phyloP scores from a whole-genome alignment of 1,139 yeast genomes.

The Zygoascus sp. region DNA sequence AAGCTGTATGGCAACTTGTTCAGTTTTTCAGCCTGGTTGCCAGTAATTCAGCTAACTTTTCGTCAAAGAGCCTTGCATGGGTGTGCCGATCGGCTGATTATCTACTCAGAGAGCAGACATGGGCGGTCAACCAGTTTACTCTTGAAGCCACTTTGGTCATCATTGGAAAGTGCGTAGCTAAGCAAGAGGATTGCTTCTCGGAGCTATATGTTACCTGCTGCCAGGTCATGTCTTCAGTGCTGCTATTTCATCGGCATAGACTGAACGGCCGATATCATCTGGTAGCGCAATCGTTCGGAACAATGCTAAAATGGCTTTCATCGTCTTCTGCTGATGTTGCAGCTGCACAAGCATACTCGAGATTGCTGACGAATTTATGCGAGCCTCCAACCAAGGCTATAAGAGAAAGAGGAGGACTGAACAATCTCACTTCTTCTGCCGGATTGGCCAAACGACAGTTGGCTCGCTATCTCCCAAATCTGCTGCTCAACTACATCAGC shows the following conservation, averaged over 20 bases:
- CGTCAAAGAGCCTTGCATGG: conserved; percentile 1
- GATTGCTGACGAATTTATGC: conserved; percentile 65
- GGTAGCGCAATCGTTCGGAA: conserved; percentile 45
- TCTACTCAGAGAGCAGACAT: conserved; percentile 46
- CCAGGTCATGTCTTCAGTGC: conserved; percentile 33
- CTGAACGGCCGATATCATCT: conserved; percentile 71
- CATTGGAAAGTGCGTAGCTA: conserved; percentile 24
- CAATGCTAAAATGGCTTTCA: conserved; percentile 38
- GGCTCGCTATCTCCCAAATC: conserved; percentile 57
- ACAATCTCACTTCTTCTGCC: conserved; percentile 51
- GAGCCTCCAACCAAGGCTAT: conserved; percentile 51
- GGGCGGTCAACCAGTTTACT: conserved; percentile 65
- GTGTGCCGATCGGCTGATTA: conserved; percentile 33
- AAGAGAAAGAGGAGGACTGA: conserved; percentile 26
- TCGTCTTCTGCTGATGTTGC: background rate
- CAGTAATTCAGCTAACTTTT: background rate
- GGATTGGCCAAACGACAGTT: conserved; percentile 53
- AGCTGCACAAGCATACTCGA: conserved; percentile 46
- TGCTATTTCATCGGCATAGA: conserved; percentile 66
- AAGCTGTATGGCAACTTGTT: background rate
- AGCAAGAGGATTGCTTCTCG: background rate
- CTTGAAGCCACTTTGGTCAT: conserved; percentile 50
- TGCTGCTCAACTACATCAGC: conserved; percentile 48
- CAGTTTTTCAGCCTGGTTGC: background rate
- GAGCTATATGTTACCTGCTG: conserved; percentile 17